Conservation (phyloP, 805 yeast genomes). For the Ogataea thermomethanolica region DNA sequence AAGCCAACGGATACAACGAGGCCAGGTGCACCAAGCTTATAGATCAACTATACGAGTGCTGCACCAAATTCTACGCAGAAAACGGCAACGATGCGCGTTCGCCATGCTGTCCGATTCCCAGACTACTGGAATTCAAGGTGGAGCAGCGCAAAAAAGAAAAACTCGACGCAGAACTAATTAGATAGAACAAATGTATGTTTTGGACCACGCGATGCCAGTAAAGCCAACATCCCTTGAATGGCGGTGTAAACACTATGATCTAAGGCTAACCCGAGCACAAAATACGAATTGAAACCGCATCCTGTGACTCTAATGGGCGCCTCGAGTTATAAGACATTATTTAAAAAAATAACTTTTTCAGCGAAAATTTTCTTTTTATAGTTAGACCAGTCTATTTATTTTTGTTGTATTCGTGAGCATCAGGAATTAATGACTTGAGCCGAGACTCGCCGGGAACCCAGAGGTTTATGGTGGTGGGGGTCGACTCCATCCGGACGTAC, state of each 20-base stretch:
- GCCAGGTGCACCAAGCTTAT: conserved; percentile 67
- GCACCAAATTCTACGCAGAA: conserved; percentile 58
- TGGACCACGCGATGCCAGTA: conserved; percentile 56
- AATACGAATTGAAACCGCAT: conserved; percentile 48
- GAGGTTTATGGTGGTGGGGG: conserved; percentile 52
- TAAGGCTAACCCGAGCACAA: conserved; percentile 95
- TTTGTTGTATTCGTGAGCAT: conserved; percentile 56
- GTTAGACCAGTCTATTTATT: conserved; percentile 26
- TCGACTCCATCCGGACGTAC: conserved; percentile 54
- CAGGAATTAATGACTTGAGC: conserved; percentile 52
- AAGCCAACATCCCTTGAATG: conserved; percentile 4
- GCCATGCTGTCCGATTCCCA: conserved; percentile 76
- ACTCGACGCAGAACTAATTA: conserved; percentile 52
- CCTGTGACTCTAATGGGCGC: conserved; percentile 85
- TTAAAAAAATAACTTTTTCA: conserved; percentile 22
- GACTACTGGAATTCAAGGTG: conserved; percentile 57
- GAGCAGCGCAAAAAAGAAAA: conserved; percentile 56
- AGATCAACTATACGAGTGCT: conserved; percentile 71
- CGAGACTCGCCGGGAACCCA: conserved; percentile 57
- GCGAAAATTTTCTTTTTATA: conserved; percentile 9
- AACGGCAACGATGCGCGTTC: conserved; percentile 59
- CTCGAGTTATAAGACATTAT: conserved; percentile 36
- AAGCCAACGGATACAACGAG: conserved; percentile 62
- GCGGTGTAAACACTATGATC: conserved; percentile 39
- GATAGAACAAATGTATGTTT: conserved; percentile 49